Conservation (phyloP, 352 stramenopile genomes). For the Pythium biforme region DNA sequence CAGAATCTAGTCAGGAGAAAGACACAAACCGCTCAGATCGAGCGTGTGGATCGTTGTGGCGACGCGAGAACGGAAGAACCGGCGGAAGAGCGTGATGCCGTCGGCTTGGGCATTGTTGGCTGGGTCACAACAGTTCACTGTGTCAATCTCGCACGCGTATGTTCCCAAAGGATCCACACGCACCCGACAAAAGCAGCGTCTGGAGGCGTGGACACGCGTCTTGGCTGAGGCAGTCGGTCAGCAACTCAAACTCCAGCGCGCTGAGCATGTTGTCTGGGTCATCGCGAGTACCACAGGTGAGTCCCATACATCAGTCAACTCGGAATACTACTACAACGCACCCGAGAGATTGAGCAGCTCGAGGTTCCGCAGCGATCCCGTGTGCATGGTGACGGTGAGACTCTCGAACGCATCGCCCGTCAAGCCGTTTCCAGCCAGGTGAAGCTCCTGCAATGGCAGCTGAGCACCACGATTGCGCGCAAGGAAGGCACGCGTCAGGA, state of each 20-base stretch:
- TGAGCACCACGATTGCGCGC: not conserved
- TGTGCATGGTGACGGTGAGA: slow-evolving; percentile 1
- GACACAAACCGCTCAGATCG: slow-evolving; percentile 47
- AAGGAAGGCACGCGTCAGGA: not conserved
- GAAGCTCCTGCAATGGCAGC: not conserved
- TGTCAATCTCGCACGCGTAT: too few relatives aligned
- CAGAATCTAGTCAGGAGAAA: not conserved
- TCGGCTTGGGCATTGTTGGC: slow-evolving; percentile 45
- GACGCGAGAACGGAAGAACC: slow-evolving; percentile 37
- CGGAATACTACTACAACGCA: slow-evolving; percentile 1
- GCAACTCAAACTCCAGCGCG: slow-evolving; percentile 17
- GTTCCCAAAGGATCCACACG: too few relatives aligned
- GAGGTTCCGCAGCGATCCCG: not conserved
- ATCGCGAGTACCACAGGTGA: too few relatives aligned
- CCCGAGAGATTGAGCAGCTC: slow-evolving; percentile 22
- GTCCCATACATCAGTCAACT: too few relatives aligned
- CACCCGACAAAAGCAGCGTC: slow-evolving; percentile 17
- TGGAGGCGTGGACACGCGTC: slow-evolving; percentile 13
- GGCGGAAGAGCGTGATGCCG: slow-evolving; percentile 40
- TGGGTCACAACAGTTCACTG: slow-evolving; percentile 9
- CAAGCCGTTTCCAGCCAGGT: slow-evolving; percentile 15
- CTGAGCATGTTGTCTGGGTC: slow-evolving; percentile 16
- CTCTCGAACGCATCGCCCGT: slow-evolving; percentile 12
- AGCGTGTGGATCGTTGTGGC: slow-evolving; percentile 35
- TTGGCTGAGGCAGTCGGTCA: slow-evolving; percentile 10